Percentiles rank a stretch among this genome's conserved stretches.
phyloP scores from a whole-genome alignment of 108 stramenopile species.

The Chaetoceros muelleri region DNA sequence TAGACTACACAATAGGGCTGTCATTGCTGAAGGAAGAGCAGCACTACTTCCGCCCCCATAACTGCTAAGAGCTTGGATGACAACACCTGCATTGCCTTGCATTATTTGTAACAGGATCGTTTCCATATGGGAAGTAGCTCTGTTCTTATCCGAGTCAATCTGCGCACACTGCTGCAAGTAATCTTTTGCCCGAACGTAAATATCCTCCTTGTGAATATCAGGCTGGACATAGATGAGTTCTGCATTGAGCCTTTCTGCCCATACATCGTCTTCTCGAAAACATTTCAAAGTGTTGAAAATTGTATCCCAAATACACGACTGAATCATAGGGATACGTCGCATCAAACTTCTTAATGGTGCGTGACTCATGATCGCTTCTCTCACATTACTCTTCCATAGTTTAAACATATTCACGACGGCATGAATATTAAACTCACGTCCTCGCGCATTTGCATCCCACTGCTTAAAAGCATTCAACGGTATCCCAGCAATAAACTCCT shows the following conservation, averaged over 20 bases:
- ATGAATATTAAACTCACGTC: constrained; percentile 23
- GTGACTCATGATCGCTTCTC: constrained; percentile 6
- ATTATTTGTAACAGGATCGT: constrained; percentile 52
- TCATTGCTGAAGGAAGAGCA: constrained; percentile 67
- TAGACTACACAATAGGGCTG: constrained; percentile 49
- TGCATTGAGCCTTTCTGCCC: constrained; percentile 51
- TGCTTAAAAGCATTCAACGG: constrained; percentile 30
- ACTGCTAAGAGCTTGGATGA: constrained; percentile 30
- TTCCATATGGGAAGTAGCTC: constrained; percentile 9
- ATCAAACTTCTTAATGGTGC: constrained; percentile 9
- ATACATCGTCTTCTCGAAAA: constrained; percentile 23
- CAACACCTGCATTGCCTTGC: constrained; percentile 51
- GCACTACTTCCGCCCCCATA: constrained; percentile 69
- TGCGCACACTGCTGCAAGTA: constrained; percentile 30
- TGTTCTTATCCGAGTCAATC: neutral
- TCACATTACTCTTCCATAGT: constrained; percentile 36
- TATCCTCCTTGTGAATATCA: constrained; percentile 36
- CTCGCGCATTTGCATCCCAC: constrained; percentile 59
- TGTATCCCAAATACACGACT: neutral
- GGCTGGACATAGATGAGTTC: constrained; percentile 62
- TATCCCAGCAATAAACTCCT: constrained; percentile 8
- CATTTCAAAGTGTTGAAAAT: neutral
- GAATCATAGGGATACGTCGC: constrained; percentile 31
- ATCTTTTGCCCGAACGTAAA: constrained; percentile 32
- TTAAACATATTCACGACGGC: constrained; percentile 32